Evolutionary conservation across 2,329 filamentous ascomycete genomes (phyloP), one percentile per base, ranked within the genome.

Genomic region (Raffaelea deltoideospora): DNA sequence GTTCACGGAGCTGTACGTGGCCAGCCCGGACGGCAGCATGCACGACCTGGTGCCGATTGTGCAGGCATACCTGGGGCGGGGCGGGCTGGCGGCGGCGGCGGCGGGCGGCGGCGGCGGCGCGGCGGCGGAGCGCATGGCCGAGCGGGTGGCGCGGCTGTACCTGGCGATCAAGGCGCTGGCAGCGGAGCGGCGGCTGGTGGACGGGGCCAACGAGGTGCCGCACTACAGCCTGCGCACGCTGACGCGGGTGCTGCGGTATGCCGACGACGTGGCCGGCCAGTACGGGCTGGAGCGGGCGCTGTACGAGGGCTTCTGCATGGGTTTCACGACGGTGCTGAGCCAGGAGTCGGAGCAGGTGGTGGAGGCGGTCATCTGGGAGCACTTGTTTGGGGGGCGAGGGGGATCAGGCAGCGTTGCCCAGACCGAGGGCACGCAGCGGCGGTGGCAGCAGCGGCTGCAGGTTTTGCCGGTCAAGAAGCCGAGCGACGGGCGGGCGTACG

Each of bases 291-390:
- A 90, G 19, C 67, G 92, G 50, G 83, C 88, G 10, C 63, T 96
- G 2, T 94, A 82, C 44, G 90, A 99, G 62, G 92, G 90, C 0
- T 96, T 96, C 52, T 86, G 84, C 14, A 98, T 98, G 92, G 90
- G 87, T 34, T 99, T 98, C 51, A 62, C 95, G 39, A 98, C 92
- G 0, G 71, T 95, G 6, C 66, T 99, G 11, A 79, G 88, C 49
- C 72, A 75, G 48, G 72, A 79, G 22, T 96, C 90, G 0, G 86
- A 94, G 54, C 69, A 73, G 41, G 62, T 86, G 34, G 68, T 96
- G 4, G 63, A 80, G 33, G 84, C 87, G 2, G 60, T 92, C 20
- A 85, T 98, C 37, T 72, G 82, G 38, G 76, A 85, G 45, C 72
- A 90, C 50, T 67, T 98, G 2, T 74, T 94, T 17, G 74, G 75